Conservation (phyloP, 495 filamentous ascomycete genomes). For the Lentithecium fluviatile region DNA sequence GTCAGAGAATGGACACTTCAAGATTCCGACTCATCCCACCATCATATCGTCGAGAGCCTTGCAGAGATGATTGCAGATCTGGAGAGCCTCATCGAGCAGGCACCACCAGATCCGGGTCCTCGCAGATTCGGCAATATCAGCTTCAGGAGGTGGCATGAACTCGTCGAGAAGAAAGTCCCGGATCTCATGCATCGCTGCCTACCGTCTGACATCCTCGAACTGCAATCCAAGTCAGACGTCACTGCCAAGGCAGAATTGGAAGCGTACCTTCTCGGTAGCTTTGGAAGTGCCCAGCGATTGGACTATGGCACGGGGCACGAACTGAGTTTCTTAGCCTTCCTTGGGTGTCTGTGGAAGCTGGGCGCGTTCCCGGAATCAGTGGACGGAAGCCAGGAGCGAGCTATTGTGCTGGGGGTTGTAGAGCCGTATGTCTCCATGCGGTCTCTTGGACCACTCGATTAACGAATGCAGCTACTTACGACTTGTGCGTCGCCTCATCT, state of each 20-base stretch:
- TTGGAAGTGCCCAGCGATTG: slow-evolving; percentile 82
- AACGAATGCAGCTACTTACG: slow-evolving; percentile 67
- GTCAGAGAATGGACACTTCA: slow-evolving; percentile 54
- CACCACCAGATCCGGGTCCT: slow-evolving; percentile 79
- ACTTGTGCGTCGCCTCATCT: slow-evolving; percentile 79
- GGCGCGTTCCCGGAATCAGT: slow-evolving; percentile 61
- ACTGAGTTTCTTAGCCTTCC: slow-evolving; percentile 87
- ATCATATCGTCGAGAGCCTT: slow-evolving; percentile 62
- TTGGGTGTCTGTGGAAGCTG: slow-evolving; percentile 87
- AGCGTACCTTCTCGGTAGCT: slow-evolving; percentile 79
- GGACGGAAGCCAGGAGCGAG: slow-evolving; percentile 63
- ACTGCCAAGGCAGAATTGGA: slow-evolving; percentile 65
- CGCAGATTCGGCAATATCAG: slow-evolving; percentile 87
- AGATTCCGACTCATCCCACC: slow-evolving; percentile 51
- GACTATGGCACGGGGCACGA: slow-evolving; percentile 98
- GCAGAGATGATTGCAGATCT: slow-evolving; percentile 61
- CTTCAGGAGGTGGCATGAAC: slow-evolving; percentile 77
- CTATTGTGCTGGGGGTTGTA: slow-evolving; percentile 75
- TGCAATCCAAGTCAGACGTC: slow-evolving; percentile 13
- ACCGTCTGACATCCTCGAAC: slow-evolving; percentile 46
- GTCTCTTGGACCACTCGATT: neutral
- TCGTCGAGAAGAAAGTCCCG: slow-evolving; percentile 59
- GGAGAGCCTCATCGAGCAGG: slow-evolving; percentile 68
- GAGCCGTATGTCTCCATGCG: slow-evolving; percentile 60
- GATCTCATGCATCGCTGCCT: slow-evolving; percentile 63